Evolutionary conservation across 371 early-diverging fungal species (phyloP), one percentile per base, ranked within the genome.

Genomic region (Coemansia sp.): DNA sequence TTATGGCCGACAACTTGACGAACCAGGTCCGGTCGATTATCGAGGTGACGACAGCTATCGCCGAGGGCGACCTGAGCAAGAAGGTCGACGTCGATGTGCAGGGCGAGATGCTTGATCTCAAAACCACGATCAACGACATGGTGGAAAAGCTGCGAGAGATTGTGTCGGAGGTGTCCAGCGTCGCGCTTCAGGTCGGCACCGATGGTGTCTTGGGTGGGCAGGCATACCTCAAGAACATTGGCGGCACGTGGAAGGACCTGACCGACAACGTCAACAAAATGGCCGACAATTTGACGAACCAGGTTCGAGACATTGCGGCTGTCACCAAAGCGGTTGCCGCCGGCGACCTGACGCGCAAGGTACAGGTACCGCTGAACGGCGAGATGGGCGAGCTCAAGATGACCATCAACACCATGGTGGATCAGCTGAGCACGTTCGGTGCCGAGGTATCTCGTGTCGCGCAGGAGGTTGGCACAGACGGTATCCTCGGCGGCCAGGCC

Each of bases 101-200:
- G 60, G 91, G 91, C 52, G 87, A 87, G 64, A 85, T 86, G 11
- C 60, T 83, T 16, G 80, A 85, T 12, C 75, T 89, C 5, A 90
- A 89, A 65, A 85, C 86, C 29, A 86, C 89, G 1, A 84, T 89
- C 31, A 89, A 89, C 62, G 80, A 78, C 8, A 88, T 89, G 90
- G 81, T 82, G 31, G 78, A 82, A 43, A 79, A 83, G 64, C 67
- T 84, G 4, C 62, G 76, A 1, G 69, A 75, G 43, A 81, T 84
- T 55, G 64, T 66, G 5, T 24, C 55, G 4, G 66, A 62, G 58
- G 75, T 68, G 59, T 57, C 79, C 8, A 63, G 82, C 38, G 77
- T 82, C 24, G 72, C 82, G 3, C 60, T 70, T 5, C 79, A 77
- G 32, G 87, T 85, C 10, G 87, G 86, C 7, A 83, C 85, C 0